Evolutionary conservation across 2,329 filamentous ascomycete genomes (phyloP), one percentile per base, ranked within the genome.

Genomic region (Aspergillus felis): DNA sequence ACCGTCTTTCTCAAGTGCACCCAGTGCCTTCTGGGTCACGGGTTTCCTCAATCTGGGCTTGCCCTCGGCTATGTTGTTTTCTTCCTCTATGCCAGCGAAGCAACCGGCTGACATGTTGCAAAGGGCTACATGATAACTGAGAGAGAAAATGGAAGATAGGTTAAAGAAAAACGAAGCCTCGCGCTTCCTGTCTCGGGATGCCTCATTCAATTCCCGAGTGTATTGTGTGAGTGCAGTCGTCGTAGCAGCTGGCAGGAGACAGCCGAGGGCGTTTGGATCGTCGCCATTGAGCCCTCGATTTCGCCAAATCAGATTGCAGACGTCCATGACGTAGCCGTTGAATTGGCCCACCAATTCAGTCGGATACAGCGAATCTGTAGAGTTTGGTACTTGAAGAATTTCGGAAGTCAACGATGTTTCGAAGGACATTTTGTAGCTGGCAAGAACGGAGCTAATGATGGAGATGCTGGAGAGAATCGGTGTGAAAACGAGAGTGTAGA

Each of bases 301-400:
- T 8, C 90, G 84, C 91, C 91, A 95, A 50, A 94, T 72, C 52
- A 89, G 85, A 69, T 95, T 95, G 78, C 90, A 92, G 32, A 92
- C 82, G 69, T 96, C 91, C 85, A 94, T 92, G 32, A 95, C 82
- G 70, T 89, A 92, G 24, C 88, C 88, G 70, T 96, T 96, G 76
- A 94, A 92, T 25, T 82, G 76, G 61, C 85, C 84, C 44, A 91
- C 83, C 56, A 88, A 84, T 32, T 79, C 75, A 46, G 83, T 79
- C 28, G 85, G 79, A 60, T 87, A 88, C 60, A 73, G 63, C n/a
- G 62, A 72, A 61, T 67, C 65, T 50, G 62, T 56, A 42, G 52
- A 69, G 50, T 63, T 72, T 64, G 64, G 71, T 64, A 65, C 68
- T 60, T 68, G 77, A 54, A 67, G 64, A 9, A 59, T 66, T 56